A percentile compares a stretch with the other conserved stretches of the same genome.
Conservation (phyloP, 192 early-diverging fungal species). For the Linnemannia elongata region DNA sequence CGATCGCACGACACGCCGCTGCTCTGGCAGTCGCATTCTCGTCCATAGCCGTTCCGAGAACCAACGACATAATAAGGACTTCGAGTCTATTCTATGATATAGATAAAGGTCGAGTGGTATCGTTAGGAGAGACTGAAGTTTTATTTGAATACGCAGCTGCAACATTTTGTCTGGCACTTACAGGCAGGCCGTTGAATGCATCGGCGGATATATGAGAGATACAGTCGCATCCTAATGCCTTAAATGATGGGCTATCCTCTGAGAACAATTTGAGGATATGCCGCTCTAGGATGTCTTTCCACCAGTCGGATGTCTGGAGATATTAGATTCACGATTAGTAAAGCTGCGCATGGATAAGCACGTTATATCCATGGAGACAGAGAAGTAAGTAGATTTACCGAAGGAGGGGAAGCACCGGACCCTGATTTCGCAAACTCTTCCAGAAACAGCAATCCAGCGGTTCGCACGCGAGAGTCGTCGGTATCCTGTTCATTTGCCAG, state of each 20-base stretch:
- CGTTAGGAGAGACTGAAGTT: not conserved
- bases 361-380: not conserved
- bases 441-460: conserved; percentile 58
- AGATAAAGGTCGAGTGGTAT: not conserved
- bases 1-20: conserved; percentile 73
- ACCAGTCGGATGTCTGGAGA: conserved; percentile 50
- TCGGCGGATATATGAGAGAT: conserved; percentile 57
- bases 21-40: conserved; percentile 70
- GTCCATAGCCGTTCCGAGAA: conserved; percentile 64
- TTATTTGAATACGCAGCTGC: not conserved
- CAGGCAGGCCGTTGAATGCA: conserved; percentile 59
- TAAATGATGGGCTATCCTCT: conserved; percentile 51
- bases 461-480: conserved; percentile 55
- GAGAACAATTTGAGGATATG: conserved; percentile 60
- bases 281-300: conserved; percentile 54
- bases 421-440: conserved; percentile 58
- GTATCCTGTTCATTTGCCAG: conserved; percentile 17
- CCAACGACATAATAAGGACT: conserved; percentile 54
- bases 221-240: conserved; percentile 63
- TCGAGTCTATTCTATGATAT: conserved; percentile 48
- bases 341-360: not conserved
- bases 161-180: conserved; percentile 21
- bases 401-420: not conserved
- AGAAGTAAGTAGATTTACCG: conserved; percentile 11
- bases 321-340: not conserved